phyloP scores from a whole-genome alignment of 2,329 filamentous ascomycete genomes.

The Salinomyces thailandicus region DNA sequence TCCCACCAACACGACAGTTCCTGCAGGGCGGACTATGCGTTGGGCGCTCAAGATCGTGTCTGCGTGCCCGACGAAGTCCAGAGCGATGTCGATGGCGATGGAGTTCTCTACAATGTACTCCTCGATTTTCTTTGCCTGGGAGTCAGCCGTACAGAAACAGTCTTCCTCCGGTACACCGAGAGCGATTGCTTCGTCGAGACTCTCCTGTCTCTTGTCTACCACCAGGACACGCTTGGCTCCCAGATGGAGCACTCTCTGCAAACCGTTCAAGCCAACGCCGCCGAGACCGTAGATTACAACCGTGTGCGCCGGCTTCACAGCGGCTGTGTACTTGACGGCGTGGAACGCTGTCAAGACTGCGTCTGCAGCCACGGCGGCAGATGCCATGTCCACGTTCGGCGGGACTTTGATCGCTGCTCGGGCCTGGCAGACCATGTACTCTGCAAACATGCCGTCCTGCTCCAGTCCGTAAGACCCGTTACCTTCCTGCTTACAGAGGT shows the following conservation, averaged over 20 bases:
- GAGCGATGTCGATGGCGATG: constrained; percentile 14
- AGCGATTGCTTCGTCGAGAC: constrained; percentile 22
- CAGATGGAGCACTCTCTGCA: constrained; percentile 37
- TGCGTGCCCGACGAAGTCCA: constrained; percentile 17
- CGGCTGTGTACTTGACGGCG: constrained; percentile 28
- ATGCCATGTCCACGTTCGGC: constrained; percentile 16
- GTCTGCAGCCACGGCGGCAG: constrained; percentile 33
- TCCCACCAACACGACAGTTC: constrained; percentile 14
- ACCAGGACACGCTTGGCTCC: constrained; percentile 35
- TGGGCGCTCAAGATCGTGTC: constrained; percentile 14
- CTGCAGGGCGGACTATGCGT: constrained; percentile 11
- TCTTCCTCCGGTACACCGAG: constrained; percentile 25
- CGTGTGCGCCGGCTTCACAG: constrained; percentile 28
- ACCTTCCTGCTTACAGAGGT: constrained; percentile 25
- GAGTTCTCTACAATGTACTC: constrained; percentile 7
- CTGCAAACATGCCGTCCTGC: constrained; percentile 32
- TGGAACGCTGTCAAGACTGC: constrained; percentile 34
- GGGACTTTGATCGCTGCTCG: constrained; percentile 18
- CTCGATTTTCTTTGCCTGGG: constrained; percentile 3
- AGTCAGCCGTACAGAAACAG: constrained; percentile 10
- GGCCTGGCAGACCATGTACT: constrained; percentile 26
- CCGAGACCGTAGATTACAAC: constrained; percentile 34
- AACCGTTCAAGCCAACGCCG: constrained; percentile 33
- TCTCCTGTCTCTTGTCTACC: constrained; percentile 26
- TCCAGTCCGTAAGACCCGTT: constrained; percentile 36